Conservation (phyloP, 495 filamentous ascomycete genomes). For the Neurospora discreta region DNA sequence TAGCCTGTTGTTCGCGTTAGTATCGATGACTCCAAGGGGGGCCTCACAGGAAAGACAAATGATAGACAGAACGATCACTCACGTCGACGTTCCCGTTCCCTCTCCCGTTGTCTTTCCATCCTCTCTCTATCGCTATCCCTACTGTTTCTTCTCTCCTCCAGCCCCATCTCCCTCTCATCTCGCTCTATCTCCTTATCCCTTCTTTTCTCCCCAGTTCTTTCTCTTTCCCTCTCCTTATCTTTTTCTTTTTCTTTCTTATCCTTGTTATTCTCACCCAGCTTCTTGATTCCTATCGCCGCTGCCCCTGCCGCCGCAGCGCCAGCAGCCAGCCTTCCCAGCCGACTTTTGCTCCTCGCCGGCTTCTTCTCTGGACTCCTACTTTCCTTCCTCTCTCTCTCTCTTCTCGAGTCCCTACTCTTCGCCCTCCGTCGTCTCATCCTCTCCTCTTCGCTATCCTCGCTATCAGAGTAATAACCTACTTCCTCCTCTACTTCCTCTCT, state of each 20-base stretch:
- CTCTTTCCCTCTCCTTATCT: conserved; percentile 6
- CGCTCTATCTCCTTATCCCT: conserved; percentile 11
- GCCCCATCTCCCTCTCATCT: conserved; percentile 5
- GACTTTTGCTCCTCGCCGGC: conserved; percentile 42
- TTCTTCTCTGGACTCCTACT: conserved; percentile 28
- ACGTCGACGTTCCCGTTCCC: conserved; percentile 31
- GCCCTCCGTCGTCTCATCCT: conserved; percentile 35
- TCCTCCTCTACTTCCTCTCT: conserved; percentile 5
- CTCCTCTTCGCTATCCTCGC: conserved; percentile 25
- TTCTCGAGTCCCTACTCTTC: conserved; percentile 24
- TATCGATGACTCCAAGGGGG: conserved; percentile 2
- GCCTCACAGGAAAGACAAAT: neutral
- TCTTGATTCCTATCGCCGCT: conserved; percentile 67
- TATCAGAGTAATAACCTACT: conserved; percentile 5
- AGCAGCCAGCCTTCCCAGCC: conserved; percentile 52
- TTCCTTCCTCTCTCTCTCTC: conserved; percentile 18
- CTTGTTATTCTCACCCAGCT: conserved; percentile 43
- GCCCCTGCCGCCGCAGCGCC: conserved; percentile 61
- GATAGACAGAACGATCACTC: neutral
- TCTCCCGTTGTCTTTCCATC: conserved; percentile 19
- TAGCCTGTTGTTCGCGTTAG: conserved; percentile 21
- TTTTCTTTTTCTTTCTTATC: conserved; percentile 9
- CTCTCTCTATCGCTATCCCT: conserved; percentile 6
- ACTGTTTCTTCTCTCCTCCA: neutral
- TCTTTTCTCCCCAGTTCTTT: conserved; percentile 3